Conservation (phyloP, 139 green algal genomes). For the Closterium sp. region DNA sequence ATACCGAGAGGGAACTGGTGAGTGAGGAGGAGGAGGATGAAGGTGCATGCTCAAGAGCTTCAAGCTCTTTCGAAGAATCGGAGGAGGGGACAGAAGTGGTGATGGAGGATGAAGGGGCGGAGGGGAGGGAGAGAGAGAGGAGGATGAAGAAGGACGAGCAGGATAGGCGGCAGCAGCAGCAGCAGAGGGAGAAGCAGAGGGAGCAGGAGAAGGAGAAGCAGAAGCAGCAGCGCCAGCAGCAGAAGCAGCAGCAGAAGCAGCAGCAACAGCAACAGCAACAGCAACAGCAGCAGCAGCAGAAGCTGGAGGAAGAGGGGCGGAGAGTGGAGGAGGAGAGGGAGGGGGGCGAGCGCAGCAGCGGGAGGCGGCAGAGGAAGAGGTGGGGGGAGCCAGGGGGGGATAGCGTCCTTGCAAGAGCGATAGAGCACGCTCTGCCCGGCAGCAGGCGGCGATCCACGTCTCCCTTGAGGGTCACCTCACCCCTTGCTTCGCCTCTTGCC, state of each 20-base stretch:
- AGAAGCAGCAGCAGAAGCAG: not conserved
- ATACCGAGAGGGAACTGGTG: not conserved
- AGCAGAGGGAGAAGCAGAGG: not conserved
- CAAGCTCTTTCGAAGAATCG: not conserved
- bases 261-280: not conserved
- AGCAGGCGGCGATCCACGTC: not conserved
- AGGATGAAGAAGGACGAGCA: not conserved
- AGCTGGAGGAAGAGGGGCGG: not conserved
- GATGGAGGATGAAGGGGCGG: not conserved
- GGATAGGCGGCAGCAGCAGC: not conserved
- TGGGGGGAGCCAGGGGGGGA: not conserved
- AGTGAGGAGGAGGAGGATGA: not conserved
- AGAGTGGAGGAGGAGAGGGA: not conserved
- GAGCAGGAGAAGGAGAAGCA: not conserved
- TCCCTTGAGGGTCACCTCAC: not conserved
- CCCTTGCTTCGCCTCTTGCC: not conserved
- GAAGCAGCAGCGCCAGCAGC: not conserved
- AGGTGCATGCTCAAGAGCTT: too few species aligned
- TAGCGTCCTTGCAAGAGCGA: not conserved
- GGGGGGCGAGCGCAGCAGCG: not conserved
- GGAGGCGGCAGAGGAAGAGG: not conserved
- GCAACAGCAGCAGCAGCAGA: not conserved
- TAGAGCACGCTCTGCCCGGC: not conserved
- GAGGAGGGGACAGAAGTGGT: not conserved
- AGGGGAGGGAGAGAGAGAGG: not conserved